A percentile compares a stretch with the other conserved stretches of the same genome.
These are phyloP conservation scores for Aspergillus ochraceoroseus DNA, from an alignment of 2,329 filamentous ascomycete species.

Conservation along the genomic window DNA sequence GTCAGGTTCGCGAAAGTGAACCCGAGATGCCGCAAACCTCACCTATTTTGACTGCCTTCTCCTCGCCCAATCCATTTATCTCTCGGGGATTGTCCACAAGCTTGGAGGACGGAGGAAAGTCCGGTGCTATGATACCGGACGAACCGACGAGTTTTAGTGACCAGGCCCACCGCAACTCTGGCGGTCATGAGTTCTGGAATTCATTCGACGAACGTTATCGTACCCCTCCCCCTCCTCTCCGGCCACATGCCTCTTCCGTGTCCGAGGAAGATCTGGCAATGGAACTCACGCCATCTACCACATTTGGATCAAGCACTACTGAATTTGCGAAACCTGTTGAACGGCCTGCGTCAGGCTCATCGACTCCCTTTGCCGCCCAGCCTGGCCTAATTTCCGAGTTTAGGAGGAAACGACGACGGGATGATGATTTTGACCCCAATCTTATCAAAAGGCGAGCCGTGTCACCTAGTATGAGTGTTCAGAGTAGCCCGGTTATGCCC, in stretches of 20 bases:
- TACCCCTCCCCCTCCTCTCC: constrained; percentile 60
- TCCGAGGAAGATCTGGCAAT: constrained; percentile 39
- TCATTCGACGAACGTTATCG: constrained; percentile 64
- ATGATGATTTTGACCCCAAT: constrained; percentile 83
- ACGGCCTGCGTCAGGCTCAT: constrained; percentile 37
- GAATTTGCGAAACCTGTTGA: constrained; percentile 34
- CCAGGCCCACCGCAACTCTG: constrained; percentile 66
- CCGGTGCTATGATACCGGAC: constrained; percentile 46
- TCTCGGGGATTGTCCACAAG: constrained; percentile 15
- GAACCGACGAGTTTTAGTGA: constrained; percentile 71
- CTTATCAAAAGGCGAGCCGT: constrained; percentile 90
- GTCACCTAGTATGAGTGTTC: constrained; percentile 82
- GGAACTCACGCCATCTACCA: constrained; percentile 40
- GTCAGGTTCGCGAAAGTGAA: constrained; percentile 89
- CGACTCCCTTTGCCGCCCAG: constrained; percentile 39
- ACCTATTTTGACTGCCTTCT: constrained; percentile 39
- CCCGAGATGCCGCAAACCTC: constrained; percentile 51
- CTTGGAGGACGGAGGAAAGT: constrained; percentile 21
- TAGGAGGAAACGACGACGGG: constrained; percentile 73
- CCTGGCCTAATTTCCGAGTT: constrained; percentile 64
- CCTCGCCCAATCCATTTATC: constrained; percentile 48
- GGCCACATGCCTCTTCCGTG: constrained; percentile 53
- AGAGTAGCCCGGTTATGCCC: constrained; percentile 77
- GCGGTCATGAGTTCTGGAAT: constrained; percentile 72
- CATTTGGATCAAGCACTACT: constrained; percentile 22